Base-by-base conservation (phyloP, 108 stramenopile genomes). In the Cafeteria roenbergensis region DNA sequence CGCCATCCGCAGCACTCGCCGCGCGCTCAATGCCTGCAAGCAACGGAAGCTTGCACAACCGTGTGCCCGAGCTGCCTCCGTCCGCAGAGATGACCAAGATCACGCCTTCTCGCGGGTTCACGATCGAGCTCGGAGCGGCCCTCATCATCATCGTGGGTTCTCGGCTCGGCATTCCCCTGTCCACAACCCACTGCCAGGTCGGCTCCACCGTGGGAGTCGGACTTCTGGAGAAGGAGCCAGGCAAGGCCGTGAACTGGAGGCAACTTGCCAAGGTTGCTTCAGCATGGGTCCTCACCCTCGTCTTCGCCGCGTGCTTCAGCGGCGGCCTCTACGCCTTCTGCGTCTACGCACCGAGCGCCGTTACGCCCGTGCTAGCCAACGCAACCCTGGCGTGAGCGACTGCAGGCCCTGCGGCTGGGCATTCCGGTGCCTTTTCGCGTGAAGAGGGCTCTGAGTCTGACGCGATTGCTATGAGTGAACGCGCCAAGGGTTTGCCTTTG, bases 141-240 rank as follows among this genome's bases (percentile, higher is more conserved):
- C 62, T 85, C 27, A 65, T 70, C 34, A 71, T 83, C 32, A 80
- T 83, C 42, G 78, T 81, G 35, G 85, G 82, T 26, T 79, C 82
- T 0, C 79, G 69, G 35, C 65, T 82, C 4, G 83, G 76, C 37
- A 73, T 81, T 55, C 83, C 82, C 22, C 78, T 86, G 0, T 83
- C 82, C 33, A 72, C 84, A 3, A 86, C 85, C 1, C 85, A 86
- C 65, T 80, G 81, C 58, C 83, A 80, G 55, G 82, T 86, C 34
- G 84, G 84, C 56, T 80, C 75, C 14, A 71, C 78, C 0, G 63
- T 75, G 32, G 84, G 78, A 3, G 78, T 86, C 27, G 85, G 83
- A 25, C 51, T 79, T 28, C 62, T 80, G 27, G 80, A 78, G 66
- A 31, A 22, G 6, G 20, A 32, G 8, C 80, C 79, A n/a, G 14